A percentile compares a stretch with the other conserved stretches of the same genome.
These are phyloP conservation scores for Aspergillus nanangensis DNA, from an alignment of 495 filamentous ascomycete genomes.

Conservation along the genomic window DNA sequence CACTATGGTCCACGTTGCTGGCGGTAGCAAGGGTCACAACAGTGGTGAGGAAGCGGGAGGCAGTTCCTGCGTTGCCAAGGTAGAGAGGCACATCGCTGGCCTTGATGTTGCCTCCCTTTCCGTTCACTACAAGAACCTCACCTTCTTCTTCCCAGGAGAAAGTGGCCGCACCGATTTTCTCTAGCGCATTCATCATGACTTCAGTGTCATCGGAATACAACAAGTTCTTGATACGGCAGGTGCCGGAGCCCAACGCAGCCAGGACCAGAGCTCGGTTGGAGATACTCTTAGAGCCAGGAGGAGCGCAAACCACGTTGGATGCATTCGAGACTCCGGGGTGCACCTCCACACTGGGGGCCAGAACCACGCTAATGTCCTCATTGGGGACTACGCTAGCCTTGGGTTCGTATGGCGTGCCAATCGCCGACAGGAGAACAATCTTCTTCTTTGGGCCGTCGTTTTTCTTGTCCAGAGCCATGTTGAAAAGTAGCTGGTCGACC, in stretches of 20 bases:
- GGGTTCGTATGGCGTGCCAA: conserved; percentile 81
- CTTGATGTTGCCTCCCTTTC: conserved; percentile 78
- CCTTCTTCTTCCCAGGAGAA: conserved; percentile 95
- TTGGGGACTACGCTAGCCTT: conserved; percentile 87
- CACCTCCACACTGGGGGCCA: conserved; percentile 76
- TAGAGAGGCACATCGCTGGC: conserved; percentile 77
- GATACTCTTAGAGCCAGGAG: conserved; percentile 96
- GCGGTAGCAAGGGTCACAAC: conserved; percentile 80
- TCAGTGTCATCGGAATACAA: conserved; percentile 96
- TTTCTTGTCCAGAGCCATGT: conserved; percentile 99
- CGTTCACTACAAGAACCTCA: conserved; percentile 81
- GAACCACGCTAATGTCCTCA: conserved; percentile 73
- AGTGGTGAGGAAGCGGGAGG: conserved; percentile 90
- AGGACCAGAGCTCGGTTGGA: conserved; percentile 93
- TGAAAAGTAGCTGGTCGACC: conserved; percentile 80
- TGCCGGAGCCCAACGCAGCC: conserved; percentile 83
- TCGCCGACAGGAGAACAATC: conserved; percentile 88
- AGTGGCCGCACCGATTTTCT: conserved; percentile 77
- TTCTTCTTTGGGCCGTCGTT: conserved; percentile 95
- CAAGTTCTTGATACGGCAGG: conserved; percentile 83
- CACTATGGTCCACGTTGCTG: conserved; percentile 56
- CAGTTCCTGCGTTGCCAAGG: conserved; percentile 94
- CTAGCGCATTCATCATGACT: conserved; percentile 89
- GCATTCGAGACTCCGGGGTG: conserved; percentile 59
- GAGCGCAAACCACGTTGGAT: conserved; percentile 69